Evolutionary conservation across 495 filamentous ascomycete species (phyloP).

Genomic region (Barbatosphaeria neglecta): DNA sequence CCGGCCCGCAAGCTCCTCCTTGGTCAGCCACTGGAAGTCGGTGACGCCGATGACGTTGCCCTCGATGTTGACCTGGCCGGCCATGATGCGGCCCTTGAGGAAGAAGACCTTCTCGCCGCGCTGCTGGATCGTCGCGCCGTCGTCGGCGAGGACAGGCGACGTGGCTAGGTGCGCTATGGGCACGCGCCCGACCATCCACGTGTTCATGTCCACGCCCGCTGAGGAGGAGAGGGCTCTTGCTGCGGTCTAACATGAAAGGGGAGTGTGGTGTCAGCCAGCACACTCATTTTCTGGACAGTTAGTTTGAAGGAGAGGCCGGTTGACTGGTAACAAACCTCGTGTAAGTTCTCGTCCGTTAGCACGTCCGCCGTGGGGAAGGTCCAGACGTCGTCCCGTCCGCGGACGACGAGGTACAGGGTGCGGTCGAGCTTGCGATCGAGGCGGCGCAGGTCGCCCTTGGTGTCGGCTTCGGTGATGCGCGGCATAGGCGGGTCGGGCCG

Average conservation of each 20-base stretch:
- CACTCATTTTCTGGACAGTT: neutral
- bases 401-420: conserved; percentile 81
- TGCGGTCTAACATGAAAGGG: conserved; percentile 51
- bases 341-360: conserved; percentile 58
- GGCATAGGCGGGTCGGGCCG: conserved; percentile 59
- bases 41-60: conserved; percentile 57
- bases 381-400: conserved; percentile 57
- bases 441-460: conserved; percentile 57
- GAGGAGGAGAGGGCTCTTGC: conserved; percentile 62
- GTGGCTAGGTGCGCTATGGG: conserved; percentile 70
- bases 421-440: conserved; percentile 63
- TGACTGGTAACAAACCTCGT: conserved; percentile 49
- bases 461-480: conserved; percentile 70
- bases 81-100: conserved; percentile 90
- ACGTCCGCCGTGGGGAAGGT: conserved; percentile 63
- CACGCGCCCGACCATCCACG: conserved; percentile 87
- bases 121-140: conserved; percentile 16
- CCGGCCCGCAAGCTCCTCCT: conserved; percentile 65
- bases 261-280: neutral
- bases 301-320: neutral
- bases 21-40: conserved; percentile 87
- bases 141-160: conserved; percentile 26
- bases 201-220: conserved; percentile 94
- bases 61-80: conserved; percentile 76
- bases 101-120: conserved; percentile 81